phyloP scores from a whole-genome alignment of 1,284 basidiomycete species.

The Hymenochaete sp. region DNA sequence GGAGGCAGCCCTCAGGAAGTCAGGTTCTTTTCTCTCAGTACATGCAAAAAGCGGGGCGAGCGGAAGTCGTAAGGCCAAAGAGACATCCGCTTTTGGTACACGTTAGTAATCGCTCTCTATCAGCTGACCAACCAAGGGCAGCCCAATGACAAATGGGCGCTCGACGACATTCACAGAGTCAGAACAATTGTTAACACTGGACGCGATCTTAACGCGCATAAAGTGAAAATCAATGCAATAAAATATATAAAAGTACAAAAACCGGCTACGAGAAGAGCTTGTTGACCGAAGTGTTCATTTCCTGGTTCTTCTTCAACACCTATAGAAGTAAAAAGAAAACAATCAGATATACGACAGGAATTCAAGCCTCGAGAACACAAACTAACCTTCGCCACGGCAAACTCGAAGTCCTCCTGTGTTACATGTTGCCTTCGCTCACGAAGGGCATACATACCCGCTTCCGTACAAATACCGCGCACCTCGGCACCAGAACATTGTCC shows the following conservation, averaged over 20 bases:
- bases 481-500: conserved; percentile 97
- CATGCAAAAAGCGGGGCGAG: too few species aligned
- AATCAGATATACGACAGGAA: conserved; percentile 3
- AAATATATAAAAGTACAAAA: conserved; percentile 1
- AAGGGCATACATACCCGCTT: conserved; percentile 97
- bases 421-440: conserved; percentile 94
- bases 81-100: too few species aligned
- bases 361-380: not conserved
- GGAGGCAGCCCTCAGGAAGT: too few species aligned
- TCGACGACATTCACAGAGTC: too few species aligned
- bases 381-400: conserved; percentile 87
- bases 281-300: conserved; percentile 84
- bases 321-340: conserved; percentile 23
- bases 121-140: too few species aligned
- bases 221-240: too few species aligned
- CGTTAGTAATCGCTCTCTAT: too few species aligned
- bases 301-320: conserved; percentile 89
- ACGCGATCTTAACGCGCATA: too few species aligned
- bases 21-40: too few species aligned
- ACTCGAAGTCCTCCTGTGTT: conserved; percentile 97
- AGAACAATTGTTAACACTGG: too few species aligned
- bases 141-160: too few species aligned
- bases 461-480: conserved; percentile 96
- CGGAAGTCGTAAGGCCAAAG: too few species aligned
- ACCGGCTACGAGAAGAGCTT: conserved; percentile 77